A percentile compares a stretch with the other conserved stretches of the same genome.
phyloP scores from a whole-genome alignment of 345 rosid species.

The Gynandropsis gynandra region DNA sequence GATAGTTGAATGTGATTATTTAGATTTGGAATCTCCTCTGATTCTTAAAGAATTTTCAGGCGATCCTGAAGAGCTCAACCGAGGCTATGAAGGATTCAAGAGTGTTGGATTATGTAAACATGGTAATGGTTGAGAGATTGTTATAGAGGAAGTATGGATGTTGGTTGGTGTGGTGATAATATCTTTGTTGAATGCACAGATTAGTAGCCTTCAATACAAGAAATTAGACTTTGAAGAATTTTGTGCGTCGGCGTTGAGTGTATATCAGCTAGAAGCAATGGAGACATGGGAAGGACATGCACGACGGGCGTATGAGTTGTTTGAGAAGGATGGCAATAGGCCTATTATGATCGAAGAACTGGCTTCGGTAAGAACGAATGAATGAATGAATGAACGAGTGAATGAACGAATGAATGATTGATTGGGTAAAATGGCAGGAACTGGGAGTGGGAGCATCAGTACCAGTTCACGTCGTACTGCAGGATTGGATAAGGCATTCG shows the following conservation, averaged over 20 bases:
- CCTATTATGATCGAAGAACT: conserved; percentile 78
- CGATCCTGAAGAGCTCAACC: conserved; percentile 46
- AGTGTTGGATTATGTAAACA: conserved; percentile 57
- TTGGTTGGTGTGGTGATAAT: background rate
- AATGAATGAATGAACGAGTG: background rate
- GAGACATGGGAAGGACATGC: conserved; percentile 90
- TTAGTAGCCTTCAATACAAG: conserved; percentile 60
- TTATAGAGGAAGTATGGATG: conserved; percentile 9
- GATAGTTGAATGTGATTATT: background rate
- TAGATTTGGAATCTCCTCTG: conserved; percentile 7
- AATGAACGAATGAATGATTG: background rate
- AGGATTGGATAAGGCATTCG: conserved; percentile 78
- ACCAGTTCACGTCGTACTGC: conserved; percentile 65
- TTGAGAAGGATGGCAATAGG: conserved; percentile 85
- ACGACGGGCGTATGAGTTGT: conserved; percentile 70
- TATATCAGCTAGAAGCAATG: conserved; percentile 91
- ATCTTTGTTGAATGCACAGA: conserved; percentile 42
- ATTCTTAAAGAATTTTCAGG: conserved; percentile 37
- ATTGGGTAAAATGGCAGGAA: conserved; percentile 45
- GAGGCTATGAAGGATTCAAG: conserved; percentile 83
- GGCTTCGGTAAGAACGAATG: conserved; percentile 62
- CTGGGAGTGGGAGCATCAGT: conserved; percentile 70
- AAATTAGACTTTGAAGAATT: conserved; percentile 92
- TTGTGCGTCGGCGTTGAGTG: conserved; percentile 83
- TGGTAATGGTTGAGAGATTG: conserved; percentile 34